Conservation (phyloP, 139 green algal species). For the Chlamydomonas sp. region DNA sequence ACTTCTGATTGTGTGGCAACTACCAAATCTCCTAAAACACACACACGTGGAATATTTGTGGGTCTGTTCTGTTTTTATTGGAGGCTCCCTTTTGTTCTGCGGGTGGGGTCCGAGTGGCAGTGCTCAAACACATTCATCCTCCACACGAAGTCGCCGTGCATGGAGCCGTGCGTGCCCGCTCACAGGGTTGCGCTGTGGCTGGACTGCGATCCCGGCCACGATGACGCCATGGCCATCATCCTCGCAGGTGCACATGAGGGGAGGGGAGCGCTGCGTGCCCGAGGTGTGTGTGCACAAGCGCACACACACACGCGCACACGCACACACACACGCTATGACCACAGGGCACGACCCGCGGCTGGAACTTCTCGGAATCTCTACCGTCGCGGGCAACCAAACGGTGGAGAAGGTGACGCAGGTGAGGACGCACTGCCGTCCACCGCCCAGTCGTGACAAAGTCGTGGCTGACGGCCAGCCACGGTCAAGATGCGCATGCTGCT, state of each 20-base stretch:
- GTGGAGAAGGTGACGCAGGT: constrained; percentile 67
- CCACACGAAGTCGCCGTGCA: not conserved
- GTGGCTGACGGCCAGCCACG: too few species aligned
- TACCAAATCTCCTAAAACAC: too few species aligned
- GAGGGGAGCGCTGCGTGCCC: not conserved
- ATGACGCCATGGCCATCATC: constrained; percentile 89
- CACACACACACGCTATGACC: not conserved
- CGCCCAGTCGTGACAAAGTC: too few species aligned
- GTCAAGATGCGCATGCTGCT: too few species aligned
- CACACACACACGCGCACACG: not conserved
- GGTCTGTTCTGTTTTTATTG: too few species aligned
- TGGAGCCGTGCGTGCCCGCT: not conserved
- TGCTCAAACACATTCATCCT: not conserved
- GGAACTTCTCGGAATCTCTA: constrained; percentile 77
- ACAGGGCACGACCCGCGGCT: constrained; percentile 48
- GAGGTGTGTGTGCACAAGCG: not conserved
- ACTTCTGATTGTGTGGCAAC: too few species aligned
- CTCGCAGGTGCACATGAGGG: constrained; percentile 51
- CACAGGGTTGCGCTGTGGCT: constrained; percentile 53
- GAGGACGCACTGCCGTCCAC: too few species aligned
- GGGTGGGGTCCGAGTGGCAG: not conserved
- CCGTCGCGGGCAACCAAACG: constrained; percentile 81
- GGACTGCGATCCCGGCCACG: constrained; percentile 85
- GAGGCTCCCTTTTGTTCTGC: too few species aligned
- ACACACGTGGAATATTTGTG: not conserved